Conservation (phyloP, 768 basidiomycete genomes). For the Xerocomus spinulosus region DNA sequence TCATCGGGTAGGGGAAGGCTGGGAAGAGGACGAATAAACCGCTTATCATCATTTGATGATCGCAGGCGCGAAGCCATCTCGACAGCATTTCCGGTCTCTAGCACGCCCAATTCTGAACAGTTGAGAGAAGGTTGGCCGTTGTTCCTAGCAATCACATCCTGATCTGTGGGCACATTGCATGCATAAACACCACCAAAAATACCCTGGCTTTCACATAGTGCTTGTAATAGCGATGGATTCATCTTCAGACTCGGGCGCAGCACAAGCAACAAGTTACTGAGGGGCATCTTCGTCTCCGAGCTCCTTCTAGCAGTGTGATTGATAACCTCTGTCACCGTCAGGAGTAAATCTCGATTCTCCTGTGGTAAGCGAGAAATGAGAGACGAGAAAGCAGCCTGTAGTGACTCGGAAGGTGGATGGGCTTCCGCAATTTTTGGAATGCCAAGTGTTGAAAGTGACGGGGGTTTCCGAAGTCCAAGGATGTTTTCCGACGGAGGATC, state of each 20-base stretch:
- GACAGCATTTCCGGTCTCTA: neutral
- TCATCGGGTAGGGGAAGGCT: conserved; percentile 16
- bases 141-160: conserved; percentile 1
- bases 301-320: conserved; percentile 63
- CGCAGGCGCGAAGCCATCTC: neutral
- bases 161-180: conserved; percentile 3
- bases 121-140: neutral
- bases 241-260: conserved; percentile 85
- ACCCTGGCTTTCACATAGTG: conserved; percentile 64
- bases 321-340: conserved; percentile 78
- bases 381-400: conserved; percentile 54
- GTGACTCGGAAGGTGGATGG: conserved; percentile 55
- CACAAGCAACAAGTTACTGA: conserved; percentile 82
- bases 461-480: conserved; percentile 60
- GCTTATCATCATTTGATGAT: conserved; percentile 13
- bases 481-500: conserved; percentile 35
- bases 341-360: conserved; percentile 81
- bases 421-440: conserved; percentile 62
- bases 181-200: conserved; percentile 50
- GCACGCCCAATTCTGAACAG: neutral
- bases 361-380: conserved; percentile 66
- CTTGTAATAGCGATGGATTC: conserved; percentile 66
- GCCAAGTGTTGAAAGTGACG: conserved; percentile 74
- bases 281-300: conserved; percentile 85
- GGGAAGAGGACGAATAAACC: conserved; percentile 23